Percentiles rank a stretch among this genome's conserved stretches.
These are phyloP conservation scores for Hypholoma fasciculare DNA, from an alignment of 768 basidiomycete genomes.

Conservation along the genomic window DNA sequence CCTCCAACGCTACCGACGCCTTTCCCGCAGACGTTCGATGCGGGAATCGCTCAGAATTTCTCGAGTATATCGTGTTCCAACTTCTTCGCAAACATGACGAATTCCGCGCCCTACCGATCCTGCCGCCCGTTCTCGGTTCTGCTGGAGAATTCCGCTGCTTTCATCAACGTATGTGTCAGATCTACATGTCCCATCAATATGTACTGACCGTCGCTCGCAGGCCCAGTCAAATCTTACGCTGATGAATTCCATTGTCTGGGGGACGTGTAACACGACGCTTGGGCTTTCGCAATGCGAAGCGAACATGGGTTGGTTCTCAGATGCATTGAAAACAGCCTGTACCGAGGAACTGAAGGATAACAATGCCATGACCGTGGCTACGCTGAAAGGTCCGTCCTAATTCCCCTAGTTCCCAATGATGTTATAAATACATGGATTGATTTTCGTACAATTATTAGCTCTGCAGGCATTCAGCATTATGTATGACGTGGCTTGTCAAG, in stretches of 20 bases:
- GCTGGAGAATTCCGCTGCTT: conserved; percentile 50
- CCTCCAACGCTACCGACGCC: conserved; percentile 66
- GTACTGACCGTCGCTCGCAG: conserved; percentile 37
- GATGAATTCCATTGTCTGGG: conserved; percentile 74
- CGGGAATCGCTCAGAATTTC: conserved; percentile 63
- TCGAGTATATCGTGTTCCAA: conserved; percentile 61
- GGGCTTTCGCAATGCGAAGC: conserved; percentile 50
- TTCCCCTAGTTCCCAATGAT: not conserved
- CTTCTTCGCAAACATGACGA: conserved; percentile 80
- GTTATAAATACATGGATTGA: not conserved
- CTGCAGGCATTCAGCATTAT: conserved; percentile 64
- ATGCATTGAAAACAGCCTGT: conserved; percentile 50
- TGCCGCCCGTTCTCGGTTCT: conserved; percentile 79
- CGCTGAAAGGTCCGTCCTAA: conserved; percentile 52
- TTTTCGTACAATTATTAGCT: conserved; percentile 33
- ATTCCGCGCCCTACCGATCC: conserved; percentile 54
- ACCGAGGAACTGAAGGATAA: conserved; percentile 50
- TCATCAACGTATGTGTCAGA: conserved; percentile 48
- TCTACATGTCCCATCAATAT: not conserved
- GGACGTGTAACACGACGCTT: conserved; percentile 70
- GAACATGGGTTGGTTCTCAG: conserved; percentile 69
- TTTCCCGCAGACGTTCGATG: conserved; percentile 77
- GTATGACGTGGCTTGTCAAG: conserved; percentile 59
- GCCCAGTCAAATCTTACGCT: conserved; percentile 61
- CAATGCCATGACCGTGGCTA: conserved; percentile 51